Evolutionary conservation across 148 eudicot species (phyloP).

Genomic region (Agrostemma githago): DNA sequence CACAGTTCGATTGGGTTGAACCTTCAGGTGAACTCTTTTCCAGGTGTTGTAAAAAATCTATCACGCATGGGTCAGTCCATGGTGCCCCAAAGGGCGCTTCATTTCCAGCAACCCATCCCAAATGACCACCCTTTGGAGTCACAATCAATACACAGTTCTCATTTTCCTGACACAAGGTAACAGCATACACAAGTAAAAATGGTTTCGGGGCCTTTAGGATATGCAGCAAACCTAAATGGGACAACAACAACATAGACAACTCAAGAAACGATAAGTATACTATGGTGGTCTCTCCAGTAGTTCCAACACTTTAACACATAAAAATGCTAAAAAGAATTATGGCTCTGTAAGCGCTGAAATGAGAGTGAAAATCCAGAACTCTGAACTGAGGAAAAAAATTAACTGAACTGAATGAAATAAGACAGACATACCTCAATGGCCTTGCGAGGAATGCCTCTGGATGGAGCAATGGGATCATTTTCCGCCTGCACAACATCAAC

Average conservation of each 20-base stretch:
- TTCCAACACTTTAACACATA: neutral
- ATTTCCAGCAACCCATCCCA: constrained; percentile 91
- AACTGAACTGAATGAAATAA: neutral
- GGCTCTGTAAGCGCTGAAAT: neutral
- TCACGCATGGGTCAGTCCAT: constrained; percentile 90
- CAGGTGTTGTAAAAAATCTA: constrained; percentile 70
- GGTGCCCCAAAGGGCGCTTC: constrained; percentile 84
- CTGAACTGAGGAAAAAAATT: neutral
- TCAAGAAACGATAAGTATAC: neutral
- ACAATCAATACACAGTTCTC: constrained; percentile 72
- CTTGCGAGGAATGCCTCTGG: constrained; percentile 81
- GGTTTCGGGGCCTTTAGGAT: neutral
- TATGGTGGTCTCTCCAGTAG: neutral
- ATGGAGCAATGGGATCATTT: constrained; percentile 97
- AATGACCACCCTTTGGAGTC: constrained; percentile 92
- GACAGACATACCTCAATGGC: constrained; percentile 58
- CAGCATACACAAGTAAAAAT: neutral
- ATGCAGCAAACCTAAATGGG: neutral
- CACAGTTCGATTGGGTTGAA: constrained; percentile 6
- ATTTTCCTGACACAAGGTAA: constrained; percentile 54
- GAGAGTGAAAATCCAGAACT: neutral
- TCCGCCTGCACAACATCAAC: constrained; percentile 54
- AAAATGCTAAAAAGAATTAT: neutral
- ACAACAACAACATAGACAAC: neutral
- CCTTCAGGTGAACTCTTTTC: constrained; percentile 32